These are phyloP conservation scores for Rhizoclosmatium sp. DNA, from an alignment of 192 early-diverging fungal genomes.

Conservation along the genomic window DNA sequence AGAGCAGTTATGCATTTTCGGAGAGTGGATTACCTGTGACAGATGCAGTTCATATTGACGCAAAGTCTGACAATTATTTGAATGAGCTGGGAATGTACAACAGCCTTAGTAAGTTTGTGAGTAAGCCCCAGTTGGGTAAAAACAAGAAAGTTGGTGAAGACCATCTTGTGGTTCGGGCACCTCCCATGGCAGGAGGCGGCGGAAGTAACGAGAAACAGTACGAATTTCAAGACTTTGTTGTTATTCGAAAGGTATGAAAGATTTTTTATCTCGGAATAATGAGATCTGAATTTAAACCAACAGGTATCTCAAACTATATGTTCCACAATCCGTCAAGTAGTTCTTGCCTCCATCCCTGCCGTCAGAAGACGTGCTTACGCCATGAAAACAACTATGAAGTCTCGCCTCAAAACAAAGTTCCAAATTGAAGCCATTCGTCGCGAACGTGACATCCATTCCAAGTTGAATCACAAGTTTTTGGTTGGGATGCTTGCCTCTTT, in stretches of 20 bases:
- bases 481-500: constrained; percentile 19
- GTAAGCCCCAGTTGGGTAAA: constrained; percentile 12
- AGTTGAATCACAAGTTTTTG: constrained; percentile 4
- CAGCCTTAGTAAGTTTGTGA: constrained; percentile 2
- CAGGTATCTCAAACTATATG: not conserved
- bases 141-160: constrained; percentile 5
- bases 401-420: not conserved
- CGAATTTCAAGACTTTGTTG: constrained; percentile 22
- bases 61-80: not conserved
- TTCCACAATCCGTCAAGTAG: constrained; percentile 16
- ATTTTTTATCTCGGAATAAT: not conserved
- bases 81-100: not conserved
- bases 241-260: constrained; percentile 24
- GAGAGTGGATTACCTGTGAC: too few relatives aligned
- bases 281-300: not conserved
- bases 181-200: not conserved
- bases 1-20: too few relatives aligned
- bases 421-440: constrained; percentile 18
- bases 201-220: constrained; percentile 16
- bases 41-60: too few relatives aligned
- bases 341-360: constrained; percentile 27
- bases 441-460: constrained; percentile 25
- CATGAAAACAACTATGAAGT: constrained; percentile 11
- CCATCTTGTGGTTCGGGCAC: not conserved
- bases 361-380: constrained; percentile 23